A percentile compares a stretch with the other conserved stretches of the same genome.
Evolutionary conservation across 129 eudicot species (phyloP).

Genomic region (Calendula officinalis): DNA sequence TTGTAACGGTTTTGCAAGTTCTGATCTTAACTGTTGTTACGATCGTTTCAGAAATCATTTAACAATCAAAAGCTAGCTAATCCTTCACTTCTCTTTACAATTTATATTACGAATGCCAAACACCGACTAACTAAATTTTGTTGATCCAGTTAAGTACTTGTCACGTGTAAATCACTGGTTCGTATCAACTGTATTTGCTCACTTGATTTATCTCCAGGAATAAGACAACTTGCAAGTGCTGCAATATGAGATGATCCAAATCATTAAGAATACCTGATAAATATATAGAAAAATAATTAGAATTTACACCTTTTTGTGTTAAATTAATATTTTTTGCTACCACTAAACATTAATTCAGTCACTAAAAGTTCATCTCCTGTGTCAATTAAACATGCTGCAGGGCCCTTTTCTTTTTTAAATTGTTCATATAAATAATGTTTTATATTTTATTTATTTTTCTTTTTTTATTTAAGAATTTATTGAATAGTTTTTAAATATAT

Average conservation of each 20-base stretch:
- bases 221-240: constrained; percentile 92
- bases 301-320: not conserved
- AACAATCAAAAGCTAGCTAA: too few relatives aligned
- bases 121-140: too few relatives aligned
- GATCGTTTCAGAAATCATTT: too few relatives aligned
- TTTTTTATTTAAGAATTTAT: too few relatives aligned
- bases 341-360: constrained; percentile 95
- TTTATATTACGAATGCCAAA: too few relatives aligned
- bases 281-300: not conserved
- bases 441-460: too few relatives aligned
- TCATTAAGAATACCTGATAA: constrained; percentile 84
- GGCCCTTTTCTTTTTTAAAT: too few relatives aligned
- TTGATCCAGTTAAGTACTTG: too few relatives aligned
- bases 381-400: constrained; percentile 90
- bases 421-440: too few relatives aligned
- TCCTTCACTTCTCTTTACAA: too few relatives aligned
- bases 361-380: constrained; percentile 91
- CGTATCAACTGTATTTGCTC: constrained; percentile 95
- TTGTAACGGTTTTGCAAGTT: constrained; percentile 90
- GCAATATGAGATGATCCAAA: constrained; percentile 96
- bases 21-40: constrained; percentile 77
- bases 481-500: too few relatives aligned
- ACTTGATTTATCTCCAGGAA: constrained; percentile 85
- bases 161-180: too few relatives aligned
- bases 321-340: constrained; percentile 31